Conservation (phyloP, 129 eudicot genomes). For the Centrapalus pauciflorus region DNA sequence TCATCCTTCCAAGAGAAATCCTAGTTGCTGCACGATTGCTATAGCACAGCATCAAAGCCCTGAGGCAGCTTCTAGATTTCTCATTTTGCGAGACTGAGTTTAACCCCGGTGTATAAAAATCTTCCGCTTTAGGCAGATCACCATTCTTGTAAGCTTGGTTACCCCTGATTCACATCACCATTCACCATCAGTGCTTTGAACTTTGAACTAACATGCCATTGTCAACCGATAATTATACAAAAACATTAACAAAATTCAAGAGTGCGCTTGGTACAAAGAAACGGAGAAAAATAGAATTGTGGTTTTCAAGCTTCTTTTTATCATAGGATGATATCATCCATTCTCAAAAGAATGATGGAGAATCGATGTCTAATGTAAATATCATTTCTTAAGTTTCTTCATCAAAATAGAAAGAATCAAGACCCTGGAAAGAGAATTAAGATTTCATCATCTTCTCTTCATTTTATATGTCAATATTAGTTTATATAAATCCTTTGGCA, state of each 20-base stretch:
- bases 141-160: constrained; percentile 87
- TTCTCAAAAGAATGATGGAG: too few species aligned
- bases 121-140: constrained; percentile 79
- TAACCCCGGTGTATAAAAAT: constrained; percentile 75
- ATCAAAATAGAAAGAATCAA: too few species aligned
- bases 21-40: constrained; percentile 96
- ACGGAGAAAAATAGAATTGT: too few species aligned
- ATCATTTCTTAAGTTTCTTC: too few species aligned
- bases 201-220: neutral
- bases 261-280: too few species aligned
- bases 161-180: constrained; percentile 52
- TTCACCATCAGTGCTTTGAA: constrained; percentile 3
- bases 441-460: too few species aligned
- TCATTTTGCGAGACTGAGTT: constrained; percentile 69
- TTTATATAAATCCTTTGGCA: too few species aligned
- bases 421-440: too few species aligned
- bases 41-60: constrained; percentile 80
- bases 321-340: too few species aligned
- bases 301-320: too few species aligned
- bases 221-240: neutral
- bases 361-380: too few species aligned
- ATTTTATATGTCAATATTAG: too few species aligned
- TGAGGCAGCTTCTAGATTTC: constrained; percentile 57
- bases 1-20: constrained; percentile 78
- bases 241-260: neutral